Evolutionary conservation across 2,329 filamentous ascomycete species (phyloP).

Genomic region (Cladosporium colombiae): DNA sequence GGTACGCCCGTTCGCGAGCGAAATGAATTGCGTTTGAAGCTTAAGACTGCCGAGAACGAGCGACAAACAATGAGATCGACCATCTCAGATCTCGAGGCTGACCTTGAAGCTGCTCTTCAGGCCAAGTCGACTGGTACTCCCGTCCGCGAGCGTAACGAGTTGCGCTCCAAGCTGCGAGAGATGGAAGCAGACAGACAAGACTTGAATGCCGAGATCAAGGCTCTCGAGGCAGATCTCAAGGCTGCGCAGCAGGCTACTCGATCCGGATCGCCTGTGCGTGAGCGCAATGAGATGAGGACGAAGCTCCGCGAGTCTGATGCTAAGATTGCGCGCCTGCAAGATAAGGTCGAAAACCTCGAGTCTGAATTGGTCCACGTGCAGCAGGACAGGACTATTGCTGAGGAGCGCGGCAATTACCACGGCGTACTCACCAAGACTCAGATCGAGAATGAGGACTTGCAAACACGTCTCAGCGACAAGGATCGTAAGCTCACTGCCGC

Average conservation of each 20-base stretch:
- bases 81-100: constrained; percentile 39
- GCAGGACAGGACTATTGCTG: constrained; percentile 51
- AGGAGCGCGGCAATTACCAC: constrained; percentile 62
- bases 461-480: constrained; percentile 69
- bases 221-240: constrained; percentile 39
- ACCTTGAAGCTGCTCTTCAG: constrained; percentile 36
- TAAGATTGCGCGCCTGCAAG: constrained; percentile 47
- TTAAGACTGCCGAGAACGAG: constrained; percentile 36
- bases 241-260: constrained; percentile 46
- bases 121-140: constrained; percentile 31
- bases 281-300: constrained; percentile 37
- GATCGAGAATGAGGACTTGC: constrained; percentile 56
- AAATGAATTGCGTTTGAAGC: constrained; percentile 36
- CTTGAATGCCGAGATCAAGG: constrained; percentile 37
- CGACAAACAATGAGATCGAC: constrained; percentile 36
- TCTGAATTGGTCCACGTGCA: constrained; percentile 59
- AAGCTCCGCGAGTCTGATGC: constrained; percentile 40
- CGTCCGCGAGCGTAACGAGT: constrained; percentile 38
- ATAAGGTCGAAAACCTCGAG: constrained; percentile 58
- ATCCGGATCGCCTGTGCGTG: constrained; percentile 35
- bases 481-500: constrained; percentile 64
- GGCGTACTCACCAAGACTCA: constrained; percentile 63
- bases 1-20: constrained; percentile 40
- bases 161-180: constrained; percentile 35
- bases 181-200: constrained; percentile 34